Conservation (phyloP, 1,284 basidiomycete species). For the Mycena citricolor region DNA sequence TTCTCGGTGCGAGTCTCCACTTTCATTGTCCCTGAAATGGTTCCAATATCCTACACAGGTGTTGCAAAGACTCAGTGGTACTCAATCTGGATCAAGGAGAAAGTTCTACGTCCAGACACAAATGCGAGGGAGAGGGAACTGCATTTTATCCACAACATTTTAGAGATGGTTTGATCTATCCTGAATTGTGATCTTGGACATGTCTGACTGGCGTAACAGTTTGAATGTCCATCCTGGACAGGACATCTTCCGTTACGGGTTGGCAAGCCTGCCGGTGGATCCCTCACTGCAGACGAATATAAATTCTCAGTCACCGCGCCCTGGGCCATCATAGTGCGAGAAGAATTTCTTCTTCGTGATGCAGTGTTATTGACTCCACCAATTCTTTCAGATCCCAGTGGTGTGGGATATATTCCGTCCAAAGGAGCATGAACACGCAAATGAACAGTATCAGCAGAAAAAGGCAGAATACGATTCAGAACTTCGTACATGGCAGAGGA, state of each 20-base stretch:
- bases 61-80: constrained; percentile 33
- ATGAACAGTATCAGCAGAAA: constrained; percentile 1
- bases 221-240: constrained; percentile 3
- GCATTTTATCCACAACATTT: constrained; percentile 26
- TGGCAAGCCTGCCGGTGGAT: constrained; percentile 5
- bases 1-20: constrained; percentile 27
- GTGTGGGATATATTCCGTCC: constrained; percentile 22
- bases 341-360: not conserved
- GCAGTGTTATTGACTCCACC: not conserved
- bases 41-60: constrained; percentile 17
- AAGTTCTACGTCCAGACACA: constrained; percentile 25
- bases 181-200: too few relatives aligned
- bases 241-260: not conserved
- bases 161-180: constrained; percentile 20
- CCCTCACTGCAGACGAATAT: constrained; percentile 3
- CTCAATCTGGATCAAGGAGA: constrained; percentile 28
- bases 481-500: too few relatives aligned
- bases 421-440: constrained; percentile 2
- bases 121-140: constrained; percentile 26
- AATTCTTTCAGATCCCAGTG: constrained; percentile 21
- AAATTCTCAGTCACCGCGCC: constrained; percentile 5
- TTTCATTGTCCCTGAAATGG: not conserved
- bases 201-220: too few relatives aligned
- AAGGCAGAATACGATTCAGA: not conserved
- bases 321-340: constrained; percentile 6